Conservation (phyloP, 2,329 filamentous ascomycete genomes). For the Epichloe coenophiala region DNA sequence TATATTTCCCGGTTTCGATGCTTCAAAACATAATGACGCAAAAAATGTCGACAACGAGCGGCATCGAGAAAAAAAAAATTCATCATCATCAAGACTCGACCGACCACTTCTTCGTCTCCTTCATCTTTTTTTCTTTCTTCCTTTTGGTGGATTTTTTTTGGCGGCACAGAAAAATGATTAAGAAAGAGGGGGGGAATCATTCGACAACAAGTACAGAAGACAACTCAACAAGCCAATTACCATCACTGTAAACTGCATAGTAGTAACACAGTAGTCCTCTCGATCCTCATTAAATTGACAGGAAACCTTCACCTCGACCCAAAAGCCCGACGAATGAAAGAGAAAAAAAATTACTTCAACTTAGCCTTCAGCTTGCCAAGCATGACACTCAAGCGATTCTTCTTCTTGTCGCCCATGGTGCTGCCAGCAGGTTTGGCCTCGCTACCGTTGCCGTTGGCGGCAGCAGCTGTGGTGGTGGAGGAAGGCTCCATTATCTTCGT, state of each 20-base stretch:
- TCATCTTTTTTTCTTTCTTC: background rate
- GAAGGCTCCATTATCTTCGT: slow-evolving; percentile 8
- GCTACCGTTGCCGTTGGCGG: background rate
- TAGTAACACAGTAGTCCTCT: slow-evolving; percentile 6
- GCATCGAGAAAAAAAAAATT: no score
- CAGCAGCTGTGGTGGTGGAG: background rate
- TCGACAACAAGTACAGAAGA: slow-evolving; percentile 20
- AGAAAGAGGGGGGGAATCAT: slow-evolving; percentile 24
- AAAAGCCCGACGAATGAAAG: background rate
- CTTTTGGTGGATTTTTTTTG: background rate
- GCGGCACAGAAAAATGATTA: background rate
- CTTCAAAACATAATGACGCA: no score
- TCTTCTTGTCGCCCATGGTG: slow-evolving; percentile 49
- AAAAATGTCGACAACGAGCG: no score
- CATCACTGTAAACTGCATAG: slow-evolving; percentile 12
- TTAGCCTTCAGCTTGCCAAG: slow-evolving; percentile 44
- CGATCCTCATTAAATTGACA: slow-evolving; percentile 2
- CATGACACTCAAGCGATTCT: slow-evolving; percentile 48
- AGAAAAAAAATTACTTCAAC: slow-evolving; percentile 15
- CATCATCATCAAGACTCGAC: background rate
- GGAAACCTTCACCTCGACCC: slow-evolving; percentile 9
- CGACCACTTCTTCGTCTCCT: background rate
- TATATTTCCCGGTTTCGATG: background rate
- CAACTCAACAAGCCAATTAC: slow-evolving; percentile 20
- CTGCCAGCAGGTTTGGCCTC: slow-evolving; percentile 12